These are phyloP conservation scores for Hirschioporus abietinus DNA, from an alignment of 768 basidiomycete species.

Conservation along the genomic window DNA sequence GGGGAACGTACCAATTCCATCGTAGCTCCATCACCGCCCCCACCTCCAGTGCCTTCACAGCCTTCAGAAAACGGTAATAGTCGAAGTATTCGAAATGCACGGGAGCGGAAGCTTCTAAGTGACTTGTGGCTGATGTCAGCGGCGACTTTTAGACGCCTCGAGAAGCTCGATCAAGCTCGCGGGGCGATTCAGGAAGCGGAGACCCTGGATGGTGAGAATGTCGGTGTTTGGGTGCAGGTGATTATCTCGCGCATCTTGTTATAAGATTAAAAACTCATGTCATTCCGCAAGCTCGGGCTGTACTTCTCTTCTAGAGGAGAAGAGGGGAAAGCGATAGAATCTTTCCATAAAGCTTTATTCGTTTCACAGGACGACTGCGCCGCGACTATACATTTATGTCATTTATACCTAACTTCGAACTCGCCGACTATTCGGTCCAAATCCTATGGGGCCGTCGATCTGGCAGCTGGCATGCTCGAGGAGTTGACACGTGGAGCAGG, in stretches of 20 bases:
- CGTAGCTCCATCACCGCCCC: constrained; percentile 21
- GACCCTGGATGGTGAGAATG: constrained; percentile 76
- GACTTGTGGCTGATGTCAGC: constrained; percentile 93
- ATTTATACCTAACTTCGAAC: constrained; percentile 53
- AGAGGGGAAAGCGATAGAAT: constrained; percentile 59
- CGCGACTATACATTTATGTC: constrained; percentile 73
- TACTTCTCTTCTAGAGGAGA: constrained; percentile 59
- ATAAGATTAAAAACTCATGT: neutral
- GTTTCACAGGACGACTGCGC: constrained; percentile 75
- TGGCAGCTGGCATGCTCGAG: constrained; percentile 76
- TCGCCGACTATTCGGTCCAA: constrained; percentile 8
- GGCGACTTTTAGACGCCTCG: constrained; percentile 85
- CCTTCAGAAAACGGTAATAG: constrained; percentile 30
- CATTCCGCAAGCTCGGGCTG: constrained; percentile 53
- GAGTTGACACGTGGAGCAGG: constrained; percentile 73
- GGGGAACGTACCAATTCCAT: constrained; percentile 6
- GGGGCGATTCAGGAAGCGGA: constrained; percentile 96
- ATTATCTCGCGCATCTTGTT: constrained; percentile 17
- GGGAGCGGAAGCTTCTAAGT: constrained; percentile 66
- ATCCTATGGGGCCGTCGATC: constrained; percentile 42
- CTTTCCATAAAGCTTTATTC: constrained; percentile 86
- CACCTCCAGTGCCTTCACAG: constrained; percentile 35
- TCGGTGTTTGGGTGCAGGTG: constrained; percentile 94
- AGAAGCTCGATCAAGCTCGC: constrained; percentile 84
- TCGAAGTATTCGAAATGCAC: constrained; percentile 35